A percentile compares a stretch with the other conserved stretches of the same genome.
Evolutionary conservation across 2,329 filamentous ascomycete genomes (phyloP).

Genomic region (Stemphylium beticola): DNA sequence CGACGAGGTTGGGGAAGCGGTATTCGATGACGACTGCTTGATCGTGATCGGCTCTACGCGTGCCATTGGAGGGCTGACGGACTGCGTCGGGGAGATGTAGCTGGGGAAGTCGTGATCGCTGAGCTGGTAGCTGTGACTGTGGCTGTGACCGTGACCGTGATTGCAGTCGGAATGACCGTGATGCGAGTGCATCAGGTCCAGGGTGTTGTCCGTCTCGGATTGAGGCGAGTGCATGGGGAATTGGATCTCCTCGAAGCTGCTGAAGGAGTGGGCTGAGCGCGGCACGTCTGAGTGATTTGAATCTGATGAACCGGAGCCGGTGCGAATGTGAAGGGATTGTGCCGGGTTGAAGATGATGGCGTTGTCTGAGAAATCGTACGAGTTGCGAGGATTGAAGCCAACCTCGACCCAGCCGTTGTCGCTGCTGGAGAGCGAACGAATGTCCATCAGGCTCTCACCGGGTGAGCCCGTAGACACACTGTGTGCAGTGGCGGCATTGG

Average conservation of each 20-base stretch:
- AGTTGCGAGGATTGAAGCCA: constrained; percentile 65
- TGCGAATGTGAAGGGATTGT: constrained; percentile 86
- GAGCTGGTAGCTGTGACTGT: constrained; percentile 29
- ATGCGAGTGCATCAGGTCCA: constrained; percentile 34
- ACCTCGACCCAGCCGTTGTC: constrained; percentile 89
- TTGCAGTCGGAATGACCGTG: constrained; percentile 35
- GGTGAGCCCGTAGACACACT: constrained; percentile 67
- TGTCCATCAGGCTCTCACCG: constrained; percentile 81
- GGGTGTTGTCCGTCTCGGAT: constrained; percentile 63
- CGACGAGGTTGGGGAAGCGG: constrained; percentile 65
- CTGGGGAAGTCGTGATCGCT: constrained; percentile 43
- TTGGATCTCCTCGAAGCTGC: constrained; percentile 77
- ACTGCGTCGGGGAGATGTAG: constrained; percentile 52
- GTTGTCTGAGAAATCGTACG: constrained; percentile 69
- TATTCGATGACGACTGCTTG: constrained; percentile 66
- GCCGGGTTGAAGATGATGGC: constrained; percentile 87
- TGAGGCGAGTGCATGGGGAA: constrained; percentile 83
- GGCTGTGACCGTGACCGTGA: constrained; percentile 31
- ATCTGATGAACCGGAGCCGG: constrained; percentile 84
- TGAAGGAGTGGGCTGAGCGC: constrained; percentile 68
- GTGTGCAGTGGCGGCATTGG: constrained; percentile 30
- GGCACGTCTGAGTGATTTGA: constrained; percentile 72
- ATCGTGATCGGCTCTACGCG: constrained; percentile 73
- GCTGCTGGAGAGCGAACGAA: constrained; percentile 82
- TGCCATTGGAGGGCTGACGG: constrained; percentile 71